These are phyloP conservation scores for Pythium oligandrum DNA, from an alignment of 352 stramenopile genomes.

Conservation along the genomic window DNA sequence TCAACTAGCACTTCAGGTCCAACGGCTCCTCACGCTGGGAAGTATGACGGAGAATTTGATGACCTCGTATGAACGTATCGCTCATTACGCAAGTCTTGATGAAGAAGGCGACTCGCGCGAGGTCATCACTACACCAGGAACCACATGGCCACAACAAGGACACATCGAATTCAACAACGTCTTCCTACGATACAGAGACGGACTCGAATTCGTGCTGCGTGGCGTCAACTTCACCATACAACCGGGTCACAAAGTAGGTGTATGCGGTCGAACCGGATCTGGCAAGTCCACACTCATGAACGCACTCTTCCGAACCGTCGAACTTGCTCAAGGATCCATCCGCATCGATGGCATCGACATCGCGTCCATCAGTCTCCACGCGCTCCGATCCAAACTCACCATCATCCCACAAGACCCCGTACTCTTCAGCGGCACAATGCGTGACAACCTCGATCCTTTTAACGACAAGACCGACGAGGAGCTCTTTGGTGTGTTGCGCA, in stretches of 20 bases:
- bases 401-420: conserved; percentile 87
- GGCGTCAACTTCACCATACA: no score
- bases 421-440: conserved; percentile 80
- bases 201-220: no score
- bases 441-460: conserved; percentile 89
- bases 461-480: conserved; percentile 41
- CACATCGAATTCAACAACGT: no score
- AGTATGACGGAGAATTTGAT: conserved; percentile 25
- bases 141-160: no score
- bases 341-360: conserved; percentile 87
- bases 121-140: no score
- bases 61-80: conserved; percentile 23
- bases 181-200: no score
- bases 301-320: conserved; percentile 45
- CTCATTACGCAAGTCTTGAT: conserved; percentile 12
- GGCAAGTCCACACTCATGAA: conserved; percentile 29
- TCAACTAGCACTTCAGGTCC: conserved; percentile 33
- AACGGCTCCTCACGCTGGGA: conserved; percentile 9
- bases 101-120: no score
- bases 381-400: conserved; percentile 26
- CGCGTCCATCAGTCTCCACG: conserved; percentile 20
- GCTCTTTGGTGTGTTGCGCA: conserved; percentile 20
- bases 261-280: conserved; percentile 28
- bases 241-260: conserved; percentile 18
- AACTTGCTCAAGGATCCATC: conserved; percentile 40